Base-by-base conservation (phyloP, 805 yeast genomes). In the Cyberlindnera lachancei region DNA sequence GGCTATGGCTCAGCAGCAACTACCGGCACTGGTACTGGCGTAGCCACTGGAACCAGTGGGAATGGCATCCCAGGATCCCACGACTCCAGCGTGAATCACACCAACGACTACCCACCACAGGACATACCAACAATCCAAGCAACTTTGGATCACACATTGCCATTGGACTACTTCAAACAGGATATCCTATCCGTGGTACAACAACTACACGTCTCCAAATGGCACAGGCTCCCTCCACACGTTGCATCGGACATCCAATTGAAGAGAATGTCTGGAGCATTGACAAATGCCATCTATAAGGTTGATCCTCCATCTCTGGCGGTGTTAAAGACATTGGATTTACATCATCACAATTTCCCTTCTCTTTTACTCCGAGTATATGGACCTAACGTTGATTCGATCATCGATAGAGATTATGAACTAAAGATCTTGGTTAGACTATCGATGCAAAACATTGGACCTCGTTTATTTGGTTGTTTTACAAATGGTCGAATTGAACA, bases 401-500 rank as follows among this genome's bases (percentile, higher is more conserved):
- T 92, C 37, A 87, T 92, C 42, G 96, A 92, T 56, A 66, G 98
- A 46, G 81, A 82, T 15, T 66, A 68, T 39, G 98, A 92, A 56
- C 68, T 92, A 43, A 66, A 69, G 32, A 72, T 80, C 3, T 64
- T 92, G 35, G 72, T 75, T 17, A 75, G 92, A 51, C 67, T 92
- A 40, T 79, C 94, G 1, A 63, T 66, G 30, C 76, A 78, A 43
- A 75, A 75, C 35, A 90, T 92, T 40, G 98, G 98, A 0, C 96
- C 98, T 1, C 71, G 76, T 40, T 59, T 92, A 31, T 64, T 84
- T 50, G 98, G 98, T 3, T 85, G 90, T 29, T 92, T 92, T 55
- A 63, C 75, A 27, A 92, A 92, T 53, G 98, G 98, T 30, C 66
- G 98, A 40, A 80, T 92, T 46, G 98, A 92, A 59, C 96, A 92